Base-by-base conservation (phyloP, 192 early-diverging fungal species). In the Backusella mclennaniae region DNA sequence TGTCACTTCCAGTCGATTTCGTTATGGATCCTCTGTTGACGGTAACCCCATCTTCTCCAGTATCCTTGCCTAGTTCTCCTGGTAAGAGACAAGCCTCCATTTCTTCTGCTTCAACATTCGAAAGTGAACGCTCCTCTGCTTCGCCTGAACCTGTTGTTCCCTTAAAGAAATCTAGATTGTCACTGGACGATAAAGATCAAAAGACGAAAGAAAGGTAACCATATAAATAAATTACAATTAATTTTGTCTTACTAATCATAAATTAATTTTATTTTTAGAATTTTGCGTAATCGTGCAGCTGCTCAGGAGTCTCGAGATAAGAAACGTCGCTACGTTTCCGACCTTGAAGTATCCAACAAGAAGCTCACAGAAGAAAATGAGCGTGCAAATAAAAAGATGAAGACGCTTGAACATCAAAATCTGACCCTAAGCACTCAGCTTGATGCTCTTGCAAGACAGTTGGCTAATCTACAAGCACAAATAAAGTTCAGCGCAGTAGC, bases 271-370 rank as follows among this genome's bases (percentile, higher is more conserved):
- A 36, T 41, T 52, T 78, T 53, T 29, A 82, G 92, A 72, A 86
- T 91, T 17, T 75, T 93, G 41, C 86, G 90, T 33, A 93, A 93
- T 82, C 88, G 92, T 4, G 87, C 87, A 35, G 92, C 92, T 11
- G 92, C 92, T 35, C 92, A 93, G 78, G 90, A 92, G 39, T 92
- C 91, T n/a, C 87, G 92, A 69, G 90, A 93, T 77, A 92, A 91
- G 79, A 93, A 93, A 53, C 84, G 89, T 39, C 86, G 87, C 49
- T 92, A 92, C 79, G 78, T 92, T 35, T 70, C 86, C 41, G 86
- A 84, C n/a, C 79, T 91, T 33, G 87, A 92, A 77, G 73, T 79
- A 39, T 76, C 81, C 33, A 90, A 89, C 75, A 76, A 85, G 66
- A n/a, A 73, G 35, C 78, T 90, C 12, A 82, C 82, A 67, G 73